A percentile compares a stretch with the other conserved stretches of the same genome.
Conservation (phyloP, 2,329 filamentous ascomycete genomes). For the Xylariaceae sp. region DNA sequence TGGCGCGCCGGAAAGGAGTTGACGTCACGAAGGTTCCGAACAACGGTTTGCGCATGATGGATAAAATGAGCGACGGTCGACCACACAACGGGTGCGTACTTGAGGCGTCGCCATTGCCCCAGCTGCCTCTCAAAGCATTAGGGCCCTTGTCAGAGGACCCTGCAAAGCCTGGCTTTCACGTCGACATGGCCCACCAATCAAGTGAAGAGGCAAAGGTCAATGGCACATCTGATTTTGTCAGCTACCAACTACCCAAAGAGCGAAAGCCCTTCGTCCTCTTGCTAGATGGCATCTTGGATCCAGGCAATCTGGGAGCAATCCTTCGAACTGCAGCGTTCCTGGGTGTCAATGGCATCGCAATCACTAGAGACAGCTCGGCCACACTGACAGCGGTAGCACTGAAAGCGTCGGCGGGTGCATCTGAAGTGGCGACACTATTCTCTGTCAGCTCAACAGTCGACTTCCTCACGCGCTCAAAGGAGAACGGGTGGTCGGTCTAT, state of each 20-base stretch:
- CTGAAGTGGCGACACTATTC: slow-evolving; percentile 79
- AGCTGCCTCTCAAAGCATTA: slow-evolving; percentile 69
- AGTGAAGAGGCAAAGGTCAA: slow-evolving; percentile 78
- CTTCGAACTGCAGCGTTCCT: slow-evolving; percentile 88
- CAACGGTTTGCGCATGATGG: slow-evolving; percentile 71
- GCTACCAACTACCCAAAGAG: slow-evolving; percentile 45
- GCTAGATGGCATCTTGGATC: slow-evolving; percentile 80
- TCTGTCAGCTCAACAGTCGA: slow-evolving; percentile 68
- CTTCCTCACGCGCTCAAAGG: slow-evolving; percentile 73
- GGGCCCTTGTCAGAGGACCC: slow-evolving; percentile 54
- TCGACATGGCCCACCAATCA: slow-evolving; percentile 71
- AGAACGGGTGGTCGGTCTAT: slow-evolving; percentile 82
- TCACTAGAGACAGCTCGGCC: slow-evolving; percentile 77
- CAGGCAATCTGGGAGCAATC: slow-evolving; percentile 89
- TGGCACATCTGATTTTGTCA: slow-evolving; percentile 63
- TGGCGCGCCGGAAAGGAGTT: slow-evolving; percentile 59
- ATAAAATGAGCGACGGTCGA: slow-evolving; percentile 81
- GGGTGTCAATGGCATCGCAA: slow-evolving; percentile 83
- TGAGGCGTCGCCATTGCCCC: slow-evolving; percentile 83
- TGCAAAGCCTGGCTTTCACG: slow-evolving; percentile 58
- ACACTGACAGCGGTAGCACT: slow-evolving; percentile 77
- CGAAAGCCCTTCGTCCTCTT: slow-evolving; percentile 75
- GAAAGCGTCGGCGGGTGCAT: slow-evolving; percentile 88
- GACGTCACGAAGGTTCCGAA: slow-evolving; percentile 62
- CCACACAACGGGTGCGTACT: slow-evolving; percentile 92